Evolutionary conservation across 2,329 filamentous ascomycete genomes (phyloP).

Genomic region (Dichotomopilus funicola): DNA sequence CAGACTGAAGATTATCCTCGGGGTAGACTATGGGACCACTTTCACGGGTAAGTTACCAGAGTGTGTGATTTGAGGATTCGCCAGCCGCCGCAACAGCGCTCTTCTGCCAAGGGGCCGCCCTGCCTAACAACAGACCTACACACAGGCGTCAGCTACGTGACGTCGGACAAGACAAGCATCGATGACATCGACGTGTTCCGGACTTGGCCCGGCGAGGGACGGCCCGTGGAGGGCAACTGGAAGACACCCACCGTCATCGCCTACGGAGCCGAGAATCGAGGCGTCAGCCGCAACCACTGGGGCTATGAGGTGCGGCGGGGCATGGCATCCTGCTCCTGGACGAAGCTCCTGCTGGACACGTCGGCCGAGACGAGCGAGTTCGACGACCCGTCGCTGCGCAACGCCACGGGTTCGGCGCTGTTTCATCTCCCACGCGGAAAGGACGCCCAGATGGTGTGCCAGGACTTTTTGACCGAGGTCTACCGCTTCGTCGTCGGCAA

Average conservation of each 20-base stretch:
- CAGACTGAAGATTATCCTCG: neutral
- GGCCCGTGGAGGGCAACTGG: conserved; percentile 1
- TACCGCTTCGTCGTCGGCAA: conserved; percentile 1
- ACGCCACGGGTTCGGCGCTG: neutral
- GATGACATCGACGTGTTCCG: conserved; percentile 2
- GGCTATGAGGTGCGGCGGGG: neutral
- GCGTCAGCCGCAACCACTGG: neutral
- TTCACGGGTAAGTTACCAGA: neutral
- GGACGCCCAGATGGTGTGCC: conserved; percentile 4
- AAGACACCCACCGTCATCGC: conserved; percentile 2
- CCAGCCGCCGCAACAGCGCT: no score
- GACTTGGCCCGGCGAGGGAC: neutral
- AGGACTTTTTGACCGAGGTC: conserved; percentile 3
- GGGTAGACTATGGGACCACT: conserved; percentile 1
- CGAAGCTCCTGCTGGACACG: neutral
- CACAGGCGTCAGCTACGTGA: conserved; percentile 1
- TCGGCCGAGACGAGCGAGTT: conserved; percentile 2
- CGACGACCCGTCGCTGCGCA: conserved; percentile 1
- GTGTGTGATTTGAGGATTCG: no score
- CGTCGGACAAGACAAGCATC: conserved; percentile 1
- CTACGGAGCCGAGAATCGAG: neutral
- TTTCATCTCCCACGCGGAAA: neutral
- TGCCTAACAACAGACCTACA: neutral
- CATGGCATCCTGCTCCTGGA: neutral
- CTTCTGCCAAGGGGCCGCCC: neutral